A percentile compares a stretch with the other conserved stretches of the same genome.
Conservation (phyloP, 768 basidiomycete genomes). For the Sporobolomyces pararoseus region DNA sequence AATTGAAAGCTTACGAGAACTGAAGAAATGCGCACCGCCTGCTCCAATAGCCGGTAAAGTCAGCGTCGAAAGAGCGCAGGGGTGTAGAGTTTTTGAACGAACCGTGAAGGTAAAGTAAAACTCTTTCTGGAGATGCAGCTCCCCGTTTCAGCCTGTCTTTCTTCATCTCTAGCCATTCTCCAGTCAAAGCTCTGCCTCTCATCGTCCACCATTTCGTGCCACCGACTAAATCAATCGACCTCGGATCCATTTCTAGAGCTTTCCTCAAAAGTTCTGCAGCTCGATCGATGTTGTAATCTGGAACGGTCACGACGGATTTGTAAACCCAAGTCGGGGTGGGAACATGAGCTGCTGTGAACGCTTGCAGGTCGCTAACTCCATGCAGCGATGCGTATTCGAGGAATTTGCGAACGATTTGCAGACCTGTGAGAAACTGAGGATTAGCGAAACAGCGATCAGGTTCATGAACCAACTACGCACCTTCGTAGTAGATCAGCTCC, state of each 20-base stretch:
- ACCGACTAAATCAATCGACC: constrained; percentile 47
- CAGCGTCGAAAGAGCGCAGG: background rate
- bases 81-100: background rate
- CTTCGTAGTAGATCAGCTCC: constrained; percentile 50
- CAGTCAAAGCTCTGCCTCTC: constrained; percentile 47
- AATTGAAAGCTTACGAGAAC: constrained; percentile 35
- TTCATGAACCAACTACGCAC: constrained; percentile 1
- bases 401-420: constrained; percentile 49
- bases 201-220: constrained; percentile 50
- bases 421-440: constrained; percentile 9
- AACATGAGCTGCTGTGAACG: constrained; percentile 46
- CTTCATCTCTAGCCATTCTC: constrained; percentile 53
- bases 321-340: constrained; percentile 48
- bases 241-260: constrained; percentile 47
- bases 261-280: constrained; percentile 47
- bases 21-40: constrained; percentile 51
- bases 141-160: constrained; percentile 47
- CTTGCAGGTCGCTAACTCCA: constrained; percentile 50
- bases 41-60: background rate
- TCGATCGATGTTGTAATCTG: constrained; percentile 43
- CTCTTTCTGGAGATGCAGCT: constrained; percentile 41
- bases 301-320: constrained; percentile 46
- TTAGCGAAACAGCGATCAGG: background rate
- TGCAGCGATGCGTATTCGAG: constrained; percentile 48
- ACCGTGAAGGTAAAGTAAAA: constrained; percentile 51